These are phyloP conservation scores for Malus sylvestris DNA, from an alignment of 306 rosid species.

Conservation along the genomic window DNA sequence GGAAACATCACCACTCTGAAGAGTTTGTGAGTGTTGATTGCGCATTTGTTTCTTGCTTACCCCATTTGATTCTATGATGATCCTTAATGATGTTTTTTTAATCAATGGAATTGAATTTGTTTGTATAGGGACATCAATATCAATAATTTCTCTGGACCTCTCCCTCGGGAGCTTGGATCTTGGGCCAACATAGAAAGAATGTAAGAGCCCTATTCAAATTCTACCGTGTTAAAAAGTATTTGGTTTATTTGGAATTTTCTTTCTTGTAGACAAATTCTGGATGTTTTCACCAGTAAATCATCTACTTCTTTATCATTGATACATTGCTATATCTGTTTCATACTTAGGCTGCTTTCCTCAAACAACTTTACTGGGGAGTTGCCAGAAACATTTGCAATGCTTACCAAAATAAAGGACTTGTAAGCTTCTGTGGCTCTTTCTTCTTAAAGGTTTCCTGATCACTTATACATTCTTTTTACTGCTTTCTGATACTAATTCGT, in stretches of 20 bases:
- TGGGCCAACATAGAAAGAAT: conserved; percentile 41
- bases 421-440: conserved; percentile 25
- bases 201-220: conserved; percentile 23
- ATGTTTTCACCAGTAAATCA: background rate
- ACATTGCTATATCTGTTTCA: background rate
- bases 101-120: background rate
- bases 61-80: background rate
- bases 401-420: conserved; percentile 42
- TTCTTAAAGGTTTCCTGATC: too few relatives aligned
- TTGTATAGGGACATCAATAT: conserved; percentile 41
- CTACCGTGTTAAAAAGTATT: background rate
- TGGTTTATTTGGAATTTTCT: background rate
- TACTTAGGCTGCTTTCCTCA: conserved; percentile 44
- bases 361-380: conserved; percentile 60
- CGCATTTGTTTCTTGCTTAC: background rate
- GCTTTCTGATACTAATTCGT: too few relatives aligned
- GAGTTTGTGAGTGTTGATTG: conserved; percentile 49
- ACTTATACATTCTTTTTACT: background rate
- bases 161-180: conserved; percentile 62
- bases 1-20: conserved; percentile 50
- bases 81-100: background rate
- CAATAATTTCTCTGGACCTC: conserved; percentile 54
- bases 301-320: background rate
- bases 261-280: background rate
- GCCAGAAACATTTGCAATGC: conserved; percentile 45